Base-by-base conservation (phyloP, 805 yeast species). In the Kazachstania taianensis region DNA sequence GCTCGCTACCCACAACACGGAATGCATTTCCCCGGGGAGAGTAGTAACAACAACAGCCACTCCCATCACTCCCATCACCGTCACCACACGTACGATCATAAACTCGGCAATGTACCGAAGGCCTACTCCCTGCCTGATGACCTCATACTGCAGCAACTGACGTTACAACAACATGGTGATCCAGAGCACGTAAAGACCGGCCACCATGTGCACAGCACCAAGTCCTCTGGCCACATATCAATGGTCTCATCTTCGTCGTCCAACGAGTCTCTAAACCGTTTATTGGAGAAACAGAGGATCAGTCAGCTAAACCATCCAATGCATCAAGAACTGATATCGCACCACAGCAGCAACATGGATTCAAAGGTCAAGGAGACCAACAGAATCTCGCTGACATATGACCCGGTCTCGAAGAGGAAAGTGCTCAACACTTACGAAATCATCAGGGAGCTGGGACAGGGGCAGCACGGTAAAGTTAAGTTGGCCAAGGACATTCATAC, bases 381-480 rank as follows among this genome's bases (percentile, higher is more conserved):
- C 41, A 71, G 73, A 39, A 85, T 92, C 9, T 73, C 72, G 23
- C 70, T 89, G 30, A 95, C 86, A 48, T 86, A 83, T 59, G 96
- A 92, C 56, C 96, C 97, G 0, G 72, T 81, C 3, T 77, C 81
- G 1, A 77, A 81, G 41, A 73, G 94, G 33, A 83, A 87, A 54
- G 76, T 81, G 26, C 67, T 92, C 43, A 92, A 92, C 61, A 78
- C 94, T 0, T 92, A 89, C 55, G 98, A 92, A 57, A 83, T 92
- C 24, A 63, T 86, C 20, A 68, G 71, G 18, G 96, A 89, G 60
- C 67, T 92, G 20, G 98, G 98, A 6, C 70, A 83, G 26, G 98
- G 98, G n/a, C 96, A 89, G 57, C 97, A 92, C 60, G 98, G 98
- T 12, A 89, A 86, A 57, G 98, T 92, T 27, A 92, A 92, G 56